Percentiles rank a stretch among this genome's conserved stretches.
phyloP scores from a whole-genome alignment of 78 protist species.

The Isochrysis galbana region DNA sequence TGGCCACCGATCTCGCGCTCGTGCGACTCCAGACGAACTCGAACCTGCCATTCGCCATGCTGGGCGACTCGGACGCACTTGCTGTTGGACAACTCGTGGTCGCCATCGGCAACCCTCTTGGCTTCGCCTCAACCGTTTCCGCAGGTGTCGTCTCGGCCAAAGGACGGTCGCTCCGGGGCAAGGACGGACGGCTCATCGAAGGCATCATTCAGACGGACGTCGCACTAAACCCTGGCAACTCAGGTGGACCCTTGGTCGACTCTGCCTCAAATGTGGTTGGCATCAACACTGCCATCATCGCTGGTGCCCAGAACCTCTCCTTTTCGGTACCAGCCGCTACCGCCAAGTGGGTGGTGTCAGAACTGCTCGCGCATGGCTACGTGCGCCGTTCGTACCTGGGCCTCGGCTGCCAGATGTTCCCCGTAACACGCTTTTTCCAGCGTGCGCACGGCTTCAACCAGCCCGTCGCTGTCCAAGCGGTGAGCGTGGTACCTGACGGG shows the following conservation, averaged over 20 bases:
- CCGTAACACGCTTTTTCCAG: background rate
- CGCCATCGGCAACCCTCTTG: background rate
- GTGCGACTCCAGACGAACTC: background rate
- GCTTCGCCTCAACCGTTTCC: background rate
- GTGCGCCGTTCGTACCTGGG: background rate
- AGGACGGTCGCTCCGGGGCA: background rate
- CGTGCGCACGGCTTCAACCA: background rate
- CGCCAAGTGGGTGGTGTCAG: background rate
- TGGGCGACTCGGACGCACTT: background rate
- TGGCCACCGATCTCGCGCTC: background rate
- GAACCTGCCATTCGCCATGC: background rate
- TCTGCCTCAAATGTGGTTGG: background rate
- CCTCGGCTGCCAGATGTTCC: background rate
- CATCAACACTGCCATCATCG: background rate
- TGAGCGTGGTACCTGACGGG: background rate
- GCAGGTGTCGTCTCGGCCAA: background rate
- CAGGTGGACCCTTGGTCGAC: background rate
- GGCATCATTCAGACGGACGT: background rate
- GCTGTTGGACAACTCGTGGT: background rate
- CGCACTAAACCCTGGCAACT: background rate
- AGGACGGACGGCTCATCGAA: background rate
- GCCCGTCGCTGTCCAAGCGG: background rate
- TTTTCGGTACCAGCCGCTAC: background rate
- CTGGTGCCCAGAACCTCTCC: background rate
- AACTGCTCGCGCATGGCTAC: background rate